Base-by-base conservation (phyloP, 306 rosid genomes). In the Lagenaria siceraria region DNA sequence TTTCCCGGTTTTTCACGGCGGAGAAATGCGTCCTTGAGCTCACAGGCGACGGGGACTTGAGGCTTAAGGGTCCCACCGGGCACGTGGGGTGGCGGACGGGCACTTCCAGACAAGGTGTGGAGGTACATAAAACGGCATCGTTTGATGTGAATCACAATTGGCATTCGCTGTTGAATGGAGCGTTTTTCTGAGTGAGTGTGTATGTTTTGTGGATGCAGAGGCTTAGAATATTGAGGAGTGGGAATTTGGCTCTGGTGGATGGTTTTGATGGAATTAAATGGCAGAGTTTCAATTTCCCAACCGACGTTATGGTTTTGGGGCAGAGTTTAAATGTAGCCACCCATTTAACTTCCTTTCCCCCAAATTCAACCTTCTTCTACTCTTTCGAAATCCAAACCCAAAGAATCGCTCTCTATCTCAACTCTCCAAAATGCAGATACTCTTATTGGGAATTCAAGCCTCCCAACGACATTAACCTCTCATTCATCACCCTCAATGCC, bases 251-350 rank as follows among this genome's bases (percentile, higher is more conserved):
- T 27, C 88, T 95, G 6, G 75, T 86, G 21, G 99, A 95, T 84
- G 87, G 59, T 74, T 0, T 69, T 68, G 75, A 88, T 59, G 74
- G 38, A 17, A 80, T 84, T 33, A 92, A 90, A 75, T 95, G 99
- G 99, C 99, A 95, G 77, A 95, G 97, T 83, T 95, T 92, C 90
- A 92, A 95, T 80, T 95, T 92, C 80, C 99, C 97, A 10, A 90
- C 97, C 0, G 86, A 95, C 76, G 93, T 89, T 29, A 92, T 95
- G 77, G 96, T 95, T 5, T 78, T 88, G 85, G 97, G 99, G 18
- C 99, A 95, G 65, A 88, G 87, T 70, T 91, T 95, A 6, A 88
- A 89, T 42, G 92, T 92, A 46, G 91, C 96, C 2, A 92, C 97
- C 53, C 81, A 89, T 33, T 77, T 95, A 78, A 92, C 93, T 46